A percentile compares a stretch with the other conserved stretches of the same genome.
phyloP scores from a whole-genome alignment of 176 grass and related monocot genomes.

The Bromus sterilis region DNA sequence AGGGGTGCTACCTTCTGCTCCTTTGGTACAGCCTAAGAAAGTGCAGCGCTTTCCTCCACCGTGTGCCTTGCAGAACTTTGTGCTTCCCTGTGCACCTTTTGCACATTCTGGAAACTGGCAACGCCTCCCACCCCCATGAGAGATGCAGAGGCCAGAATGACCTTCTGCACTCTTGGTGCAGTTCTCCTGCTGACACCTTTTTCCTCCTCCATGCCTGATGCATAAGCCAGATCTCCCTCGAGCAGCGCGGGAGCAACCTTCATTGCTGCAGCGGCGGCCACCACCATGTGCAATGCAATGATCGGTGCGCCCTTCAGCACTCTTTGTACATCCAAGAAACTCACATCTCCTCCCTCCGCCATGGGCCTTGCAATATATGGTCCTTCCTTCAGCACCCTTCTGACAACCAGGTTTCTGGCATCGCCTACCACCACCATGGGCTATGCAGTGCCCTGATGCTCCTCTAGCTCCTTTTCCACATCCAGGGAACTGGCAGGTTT shows the following conservation, averaged over 20 bases:
- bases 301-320: constrained; percentile 84
- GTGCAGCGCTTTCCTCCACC: constrained; percentile 97
- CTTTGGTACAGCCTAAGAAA: constrained; percentile 77
- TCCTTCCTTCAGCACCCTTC: constrained; percentile 93
- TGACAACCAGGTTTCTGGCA: constrained; percentile 77
- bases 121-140: constrained; percentile 82
- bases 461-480: constrained; percentile 90
- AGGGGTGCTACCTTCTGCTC: constrained; percentile 86
- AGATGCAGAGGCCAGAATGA: constrained; percentile 86
- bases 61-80: constrained; percentile 85
- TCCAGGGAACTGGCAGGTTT: constrained; percentile 70
- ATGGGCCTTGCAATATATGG: constrained; percentile 95
- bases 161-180: constrained; percentile 92
- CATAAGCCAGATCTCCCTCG: constrained; percentile 90
- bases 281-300: constrained; percentile 95
- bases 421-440: constrained; percentile 80
- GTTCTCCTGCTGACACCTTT: constrained; percentile 75
- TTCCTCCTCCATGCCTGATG: constrained; percentile 92
- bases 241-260: constrained; percentile 69
- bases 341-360: constrained; percentile 79
- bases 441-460: constrained; percentile 82
- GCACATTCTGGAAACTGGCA: constrained; percentile 74
- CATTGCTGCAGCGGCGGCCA: constrained; percentile 61
- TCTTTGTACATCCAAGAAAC: constrained; percentile 83
- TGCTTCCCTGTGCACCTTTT: constrained; percentile 89